Evolutionary conservation across 148 eudicot genomes (phyloP).

Genomic region (Hydrangea macrophylla): DNA sequence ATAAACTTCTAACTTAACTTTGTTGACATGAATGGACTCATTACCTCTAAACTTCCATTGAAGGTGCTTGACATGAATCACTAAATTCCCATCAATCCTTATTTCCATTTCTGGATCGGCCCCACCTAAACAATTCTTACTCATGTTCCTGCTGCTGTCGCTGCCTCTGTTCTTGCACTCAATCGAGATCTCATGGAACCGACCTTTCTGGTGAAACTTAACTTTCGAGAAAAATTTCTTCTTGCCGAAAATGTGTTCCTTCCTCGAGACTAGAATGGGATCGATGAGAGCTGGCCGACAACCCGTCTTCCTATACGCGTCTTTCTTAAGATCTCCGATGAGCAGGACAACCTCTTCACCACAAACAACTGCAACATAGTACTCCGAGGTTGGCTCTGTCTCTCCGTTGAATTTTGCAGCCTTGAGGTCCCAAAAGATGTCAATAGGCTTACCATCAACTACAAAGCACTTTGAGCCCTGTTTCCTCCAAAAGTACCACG

Average conservation of each 20-base stretch:
- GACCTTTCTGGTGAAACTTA: slow-evolving; percentile 77
- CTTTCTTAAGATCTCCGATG: slow-evolving; percentile 72
- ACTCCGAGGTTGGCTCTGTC: slow-evolving; percentile 76
- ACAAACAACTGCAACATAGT: slow-evolving; percentile 74
- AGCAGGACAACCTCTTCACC: slow-evolving; percentile 73
- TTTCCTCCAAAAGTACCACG: slow-evolving; percentile 90
- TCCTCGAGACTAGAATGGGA: slow-evolving; percentile 67
- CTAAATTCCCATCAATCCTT: slow-evolving; percentile 61
- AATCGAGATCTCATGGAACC: slow-evolving; percentile 68
- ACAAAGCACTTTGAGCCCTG: slow-evolving; percentile 65
- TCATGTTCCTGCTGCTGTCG: neutral
- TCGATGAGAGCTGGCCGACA: slow-evolving; percentile 76
- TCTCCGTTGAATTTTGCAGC: slow-evolving; percentile 76
- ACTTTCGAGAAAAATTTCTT: slow-evolving; percentile 52
- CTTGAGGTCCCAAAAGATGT: slow-evolving; percentile 79
- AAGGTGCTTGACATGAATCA: slow-evolving; percentile 66
- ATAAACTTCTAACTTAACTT: slow-evolving; percentile 63
- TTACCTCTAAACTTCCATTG: slow-evolving; percentile 97
- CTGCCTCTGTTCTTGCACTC: slow-evolving; percentile 49
- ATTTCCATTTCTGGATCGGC: slow-evolving; percentile 78
- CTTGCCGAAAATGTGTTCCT: slow-evolving; percentile 88
- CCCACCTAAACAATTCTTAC: slow-evolving; percentile 18
- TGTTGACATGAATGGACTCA: slow-evolving; percentile 47
- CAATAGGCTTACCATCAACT: slow-evolving; percentile 50
- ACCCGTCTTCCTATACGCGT: slow-evolving; percentile 73